Evolutionary conservation across 1,139 yeast species (phyloP).

Genomic region (Kurtzmaniella quercitrusa): DNA sequence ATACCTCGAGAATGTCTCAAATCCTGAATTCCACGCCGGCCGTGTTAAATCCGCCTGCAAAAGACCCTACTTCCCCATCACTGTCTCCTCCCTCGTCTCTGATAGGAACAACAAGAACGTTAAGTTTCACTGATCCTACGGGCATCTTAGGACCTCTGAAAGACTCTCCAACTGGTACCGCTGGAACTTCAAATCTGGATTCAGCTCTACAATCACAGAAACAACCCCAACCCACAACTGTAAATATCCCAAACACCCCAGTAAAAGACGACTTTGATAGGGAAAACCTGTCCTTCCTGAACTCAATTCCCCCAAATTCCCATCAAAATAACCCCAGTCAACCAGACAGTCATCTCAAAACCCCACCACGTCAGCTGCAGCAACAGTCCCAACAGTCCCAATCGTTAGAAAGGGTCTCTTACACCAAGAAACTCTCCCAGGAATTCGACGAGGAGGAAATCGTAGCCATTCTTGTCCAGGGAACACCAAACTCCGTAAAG

Average conservation of each 20-base stretch:
- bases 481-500: slow-evolving; percentile 26
- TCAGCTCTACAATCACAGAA: no score
- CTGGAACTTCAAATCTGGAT: no score
- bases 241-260: no score
- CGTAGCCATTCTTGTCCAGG: slow-evolving; percentile 23
- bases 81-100: background rate
- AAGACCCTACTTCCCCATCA: background rate
- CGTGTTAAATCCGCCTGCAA: background rate
- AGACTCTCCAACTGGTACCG: no score
- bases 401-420: background rate
- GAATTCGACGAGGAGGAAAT: slow-evolving; percentile 21
- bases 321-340: no score
- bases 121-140: no score
- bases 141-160: no score
- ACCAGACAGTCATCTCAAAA: background rate
- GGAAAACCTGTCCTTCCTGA: no score
- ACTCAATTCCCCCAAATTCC: no score
- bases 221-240: no score
- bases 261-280: no score
- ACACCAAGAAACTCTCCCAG: slow-evolving; percentile 3
- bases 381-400: background rate
- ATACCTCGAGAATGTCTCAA: background rate
- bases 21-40: background rate
- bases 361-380: background rate
- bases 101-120: background rate